phyloP scores from a whole-genome alignment of 1,284 basidiomycete genomes.

The Anthracocystis panici-leucophaei region DNA sequence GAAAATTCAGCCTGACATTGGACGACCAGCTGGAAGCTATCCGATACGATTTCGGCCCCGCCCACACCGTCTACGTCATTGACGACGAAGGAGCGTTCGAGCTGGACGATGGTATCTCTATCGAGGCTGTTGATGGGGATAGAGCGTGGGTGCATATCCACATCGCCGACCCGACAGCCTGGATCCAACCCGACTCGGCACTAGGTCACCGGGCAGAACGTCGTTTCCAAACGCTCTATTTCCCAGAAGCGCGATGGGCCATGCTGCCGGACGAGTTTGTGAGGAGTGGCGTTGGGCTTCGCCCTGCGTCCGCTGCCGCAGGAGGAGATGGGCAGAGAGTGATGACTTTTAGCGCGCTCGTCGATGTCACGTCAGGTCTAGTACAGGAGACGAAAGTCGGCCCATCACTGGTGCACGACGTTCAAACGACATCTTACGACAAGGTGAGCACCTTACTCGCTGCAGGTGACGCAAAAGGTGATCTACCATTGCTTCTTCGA shows the following conservation, averaged over 20 bases:
- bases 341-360: slow-evolving; percentile 84
- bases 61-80: slow-evolving; percentile 86
- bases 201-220: slow-evolving; percentile 51
- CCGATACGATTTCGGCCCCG: slow-evolving; percentile 80
- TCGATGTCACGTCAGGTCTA: slow-evolving; percentile 76
- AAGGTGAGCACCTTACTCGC: slow-evolving; percentile 72
- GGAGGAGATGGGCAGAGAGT: slow-evolving; percentile 71
- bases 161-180: slow-evolving; percentile 89
- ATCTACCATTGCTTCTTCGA: slow-evolving; percentile 71
- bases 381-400: slow-evolving; percentile 80
- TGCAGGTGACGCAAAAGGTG: background rate
- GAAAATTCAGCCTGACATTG: slow-evolving; percentile 21
- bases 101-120: slow-evolving; percentile 91
- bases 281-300: slow-evolving; percentile 50
- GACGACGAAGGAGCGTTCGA: slow-evolving; percentile 86
- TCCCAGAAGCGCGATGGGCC: slow-evolving; percentile 54
- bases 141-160: slow-evolving; percentile 87
- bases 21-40: slow-evolving; percentile 38
- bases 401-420: slow-evolving; percentile 79
- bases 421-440: slow-evolving; percentile 79
- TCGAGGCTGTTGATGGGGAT: slow-evolving; percentile 73
- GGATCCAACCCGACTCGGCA: slow-evolving; percentile 80
- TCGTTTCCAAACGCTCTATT: slow-evolving; percentile 57
- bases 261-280: slow-evolving; percentile 74
- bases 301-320: slow-evolving; percentile 67